Percentiles rank a stretch among this genome's conserved stretches.
These are phyloP conservation scores for Picea engelmannii DNA, from an alignment of 83 land plant genomes.

Conservation along the genomic window DNA sequence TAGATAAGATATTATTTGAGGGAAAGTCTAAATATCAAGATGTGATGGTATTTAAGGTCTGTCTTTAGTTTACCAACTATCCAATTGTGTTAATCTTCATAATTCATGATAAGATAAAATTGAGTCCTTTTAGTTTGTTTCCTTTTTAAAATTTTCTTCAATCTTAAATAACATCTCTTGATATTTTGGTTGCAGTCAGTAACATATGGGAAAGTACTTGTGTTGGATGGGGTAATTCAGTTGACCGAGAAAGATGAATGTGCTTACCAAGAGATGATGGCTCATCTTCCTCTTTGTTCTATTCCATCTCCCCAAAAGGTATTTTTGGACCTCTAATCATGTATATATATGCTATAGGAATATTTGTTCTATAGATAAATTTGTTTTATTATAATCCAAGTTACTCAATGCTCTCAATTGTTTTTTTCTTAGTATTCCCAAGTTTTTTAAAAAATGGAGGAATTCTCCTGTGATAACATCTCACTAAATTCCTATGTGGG, in stretches of 20 bases:
- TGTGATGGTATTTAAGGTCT: conserved; percentile 90
- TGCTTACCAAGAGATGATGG: conserved; percentile 95
- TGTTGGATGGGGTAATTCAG: conserved; percentile 95
- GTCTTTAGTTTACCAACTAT: background rate
- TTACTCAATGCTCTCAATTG: too few species aligned
- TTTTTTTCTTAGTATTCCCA: too few species aligned
- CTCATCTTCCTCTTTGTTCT: conserved; percentile 94
- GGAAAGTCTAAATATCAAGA: conserved; percentile 89
- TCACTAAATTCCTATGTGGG: too few species aligned
- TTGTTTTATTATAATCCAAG: background rate
- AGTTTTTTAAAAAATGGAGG: too few species aligned
- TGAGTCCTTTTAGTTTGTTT: background rate
- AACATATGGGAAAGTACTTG: conserved; percentile 92
- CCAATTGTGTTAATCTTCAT: background rate
- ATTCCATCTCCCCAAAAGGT: conserved; percentile 90
- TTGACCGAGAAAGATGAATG: conserved; percentile 93
- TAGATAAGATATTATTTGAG: conserved; percentile 83
- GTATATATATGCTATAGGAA: background rate
- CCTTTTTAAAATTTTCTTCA: conserved; percentile 31
- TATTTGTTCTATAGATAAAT: background rate
- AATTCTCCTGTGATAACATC: too few species aligned
- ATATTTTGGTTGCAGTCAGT: conserved; percentile 46
- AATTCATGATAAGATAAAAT: background rate
- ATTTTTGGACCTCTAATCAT: background rate
- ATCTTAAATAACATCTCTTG: background rate